Percentiles rank a stretch among this genome's conserved stretches.
Evolutionary conservation across 108 stramenopile species (phyloP).

Genomic region (Pseudonitzschia multiseries): DNA sequence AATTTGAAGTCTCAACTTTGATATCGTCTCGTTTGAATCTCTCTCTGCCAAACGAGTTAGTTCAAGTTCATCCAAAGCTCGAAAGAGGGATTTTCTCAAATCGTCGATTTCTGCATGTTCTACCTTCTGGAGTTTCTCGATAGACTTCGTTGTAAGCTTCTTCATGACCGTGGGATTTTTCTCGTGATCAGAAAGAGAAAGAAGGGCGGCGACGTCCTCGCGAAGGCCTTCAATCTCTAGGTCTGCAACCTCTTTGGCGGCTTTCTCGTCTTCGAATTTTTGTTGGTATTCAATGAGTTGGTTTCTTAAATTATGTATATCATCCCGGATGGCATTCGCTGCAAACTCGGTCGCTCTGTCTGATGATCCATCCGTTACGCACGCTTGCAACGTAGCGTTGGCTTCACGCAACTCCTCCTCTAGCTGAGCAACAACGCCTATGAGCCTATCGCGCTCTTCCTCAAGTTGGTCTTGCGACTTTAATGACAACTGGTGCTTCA

Average conservation of each 20-base stretch:
- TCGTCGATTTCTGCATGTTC: conserved; percentile 72
- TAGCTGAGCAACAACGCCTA: conserved; percentile 45
- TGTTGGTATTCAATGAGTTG: conserved; percentile 45
- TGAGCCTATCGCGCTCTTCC: conserved; percentile 43
- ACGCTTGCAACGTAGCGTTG: conserved; percentile 61
- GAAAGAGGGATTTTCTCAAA: conserved; percentile 56
- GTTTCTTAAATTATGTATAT: conserved; percentile 58
- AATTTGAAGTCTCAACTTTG: conserved; percentile 57
- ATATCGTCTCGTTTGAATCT: conserved; percentile 57
- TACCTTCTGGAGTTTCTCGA: conserved; percentile 51
- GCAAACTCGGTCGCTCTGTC: conserved; percentile 67
- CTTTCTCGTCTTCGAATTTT: conserved; percentile 41
- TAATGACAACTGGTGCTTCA: conserved; percentile 11
- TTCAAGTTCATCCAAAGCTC: conserved; percentile 62
- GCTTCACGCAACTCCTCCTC: conserved; percentile 64
- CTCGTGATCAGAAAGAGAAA: conserved; percentile 56
- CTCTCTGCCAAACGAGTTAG: conserved; percentile 57
- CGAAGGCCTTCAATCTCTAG: conserved; percentile 57
- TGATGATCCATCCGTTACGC: conserved; percentile 70
- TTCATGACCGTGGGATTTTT: conserved; percentile 42
- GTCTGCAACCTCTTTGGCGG: conserved; percentile 52
- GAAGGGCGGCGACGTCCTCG: conserved; percentile 60
- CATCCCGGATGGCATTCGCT: conserved; percentile 57
- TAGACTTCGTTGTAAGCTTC: conserved; percentile 56
- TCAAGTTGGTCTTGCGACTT: conserved; percentile 30